These are phyloP conservation scores for Nemania diffusa DNA, from an alignment of 2,329 filamentous ascomycete species.

Conservation along the genomic window DNA sequence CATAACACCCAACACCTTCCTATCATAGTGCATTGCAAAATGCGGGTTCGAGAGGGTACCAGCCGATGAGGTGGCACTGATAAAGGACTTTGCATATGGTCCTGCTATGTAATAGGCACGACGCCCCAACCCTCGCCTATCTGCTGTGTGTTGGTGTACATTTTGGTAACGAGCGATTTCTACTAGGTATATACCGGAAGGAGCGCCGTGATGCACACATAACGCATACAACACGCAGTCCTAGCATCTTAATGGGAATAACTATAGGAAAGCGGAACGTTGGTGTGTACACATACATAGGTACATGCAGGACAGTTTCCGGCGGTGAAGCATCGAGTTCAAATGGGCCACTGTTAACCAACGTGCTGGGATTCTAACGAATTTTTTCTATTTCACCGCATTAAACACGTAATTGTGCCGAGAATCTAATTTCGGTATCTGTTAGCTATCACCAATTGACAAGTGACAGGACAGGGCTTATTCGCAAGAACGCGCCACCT, in stretches of 20 bases:
- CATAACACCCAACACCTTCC: slow-evolving; percentile 23
- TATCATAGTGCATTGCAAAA: slow-evolving; percentile 29
- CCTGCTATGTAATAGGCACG: neutral
- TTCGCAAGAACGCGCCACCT: slow-evolving; percentile 18
- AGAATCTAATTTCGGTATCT: slow-evolving; percentile 26
- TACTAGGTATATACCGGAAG: slow-evolving; percentile 21
- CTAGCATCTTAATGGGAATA: slow-evolving; percentile 16
- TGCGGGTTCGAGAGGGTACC: neutral
- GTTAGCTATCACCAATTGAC: neutral
- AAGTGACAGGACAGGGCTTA: slow-evolving; percentile 5
- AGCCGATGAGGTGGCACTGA: slow-evolving; percentile 1
- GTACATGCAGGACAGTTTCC: slow-evolving; percentile 13
- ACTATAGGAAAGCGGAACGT: slow-evolving; percentile 12
- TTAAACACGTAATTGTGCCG: slow-evolving; percentile 1
- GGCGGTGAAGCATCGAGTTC: slow-evolving; percentile 25
- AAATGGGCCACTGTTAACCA: neutral
- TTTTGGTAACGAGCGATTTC: neutral
- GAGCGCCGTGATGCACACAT: slow-evolving; percentile 23
- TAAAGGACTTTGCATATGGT: slow-evolving; percentile 10
- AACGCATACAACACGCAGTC: neutral
- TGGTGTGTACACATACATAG: too few species aligned
- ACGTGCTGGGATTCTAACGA: neutral
- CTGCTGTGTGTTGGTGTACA: neutral
- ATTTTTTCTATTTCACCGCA: slow-evolving; percentile 1
- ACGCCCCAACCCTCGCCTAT: neutral